A percentile compares a stretch with the other conserved stretches of the same genome.
These are phyloP conservation scores for Nicotiana paniculata DNA, from an alignment of 257 asterid genomes.

Conservation along the genomic window DNA sequence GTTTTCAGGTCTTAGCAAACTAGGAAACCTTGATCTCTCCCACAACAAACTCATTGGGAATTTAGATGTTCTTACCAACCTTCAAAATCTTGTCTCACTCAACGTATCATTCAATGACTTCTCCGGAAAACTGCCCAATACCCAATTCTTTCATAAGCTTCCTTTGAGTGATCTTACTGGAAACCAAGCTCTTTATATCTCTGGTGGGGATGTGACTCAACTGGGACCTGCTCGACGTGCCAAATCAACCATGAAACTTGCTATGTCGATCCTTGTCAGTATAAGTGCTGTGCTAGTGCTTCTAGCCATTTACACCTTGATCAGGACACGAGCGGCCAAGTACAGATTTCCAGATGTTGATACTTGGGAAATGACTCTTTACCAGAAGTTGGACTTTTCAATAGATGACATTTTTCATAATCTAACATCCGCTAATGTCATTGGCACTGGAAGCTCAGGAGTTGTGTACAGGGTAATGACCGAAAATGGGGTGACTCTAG, in stretches of 20 bases:
- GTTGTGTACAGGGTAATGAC: slow-evolving; percentile 74
- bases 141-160: slow-evolving; percentile 72
- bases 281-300: slow-evolving; percentile 65
- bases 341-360: slow-evolving; percentile 32
- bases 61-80: slow-evolving; percentile 55
- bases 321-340: slow-evolving; percentile 41
- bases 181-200: slow-evolving; percentile 46
- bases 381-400: slow-evolving; percentile 75
- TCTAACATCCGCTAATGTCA: slow-evolving; percentile 75
- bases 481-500: slow-evolving; percentile 59
- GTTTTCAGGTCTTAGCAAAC: slow-evolving; percentile 55
- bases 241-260: slow-evolving; percentile 58
- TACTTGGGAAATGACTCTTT: slow-evolving; percentile 78
- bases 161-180: slow-evolving; percentile 68
- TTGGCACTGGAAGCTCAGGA: slow-evolving; percentile 97
- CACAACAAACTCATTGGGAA: slow-evolving; percentile 74
- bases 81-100: slow-evolving; percentile 81
- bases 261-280: slow-evolving; percentile 82
- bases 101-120: slow-evolving; percentile 75
- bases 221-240: slow-evolving; percentile 35
- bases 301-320: slow-evolving; percentile 53
- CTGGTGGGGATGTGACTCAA: slow-evolving; percentile 53
- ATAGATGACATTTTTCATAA: slow-evolving; percentile 62
- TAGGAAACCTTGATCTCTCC: slow-evolving; percentile 80
- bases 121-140: slow-evolving; percentile 71